A percentile compares a stretch with the other conserved stretches of the same genome.
These are phyloP conservation scores for Scutellaria galericulata DNA, from an alignment of 257 asterid species.

Conservation along the genomic window DNA sequence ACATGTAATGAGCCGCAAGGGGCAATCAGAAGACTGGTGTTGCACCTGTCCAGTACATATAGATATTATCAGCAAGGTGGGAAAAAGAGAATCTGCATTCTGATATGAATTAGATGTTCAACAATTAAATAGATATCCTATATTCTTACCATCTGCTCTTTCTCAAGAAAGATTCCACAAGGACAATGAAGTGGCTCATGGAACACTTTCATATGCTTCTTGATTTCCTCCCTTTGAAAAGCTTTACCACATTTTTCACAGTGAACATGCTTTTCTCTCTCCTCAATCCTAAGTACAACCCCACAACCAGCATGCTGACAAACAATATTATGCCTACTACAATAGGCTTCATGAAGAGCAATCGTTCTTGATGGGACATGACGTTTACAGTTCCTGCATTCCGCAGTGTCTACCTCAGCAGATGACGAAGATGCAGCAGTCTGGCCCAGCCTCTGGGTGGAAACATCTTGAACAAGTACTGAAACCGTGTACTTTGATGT, in stretches of 20 bases:
- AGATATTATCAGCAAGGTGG: conserved; percentile 15
- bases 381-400: conserved; percentile 82
- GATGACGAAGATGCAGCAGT: conserved; percentile 49
- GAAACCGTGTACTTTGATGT: conserved; percentile 61
- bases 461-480: conserved; percentile 52
- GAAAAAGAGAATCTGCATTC: not conserved
- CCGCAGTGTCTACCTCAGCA: conserved; percentile 62
- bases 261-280: conserved; percentile 76
- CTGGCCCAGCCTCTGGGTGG: conserved; percentile 61
- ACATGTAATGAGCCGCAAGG: conserved; percentile 79
- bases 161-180: conserved; percentile 86
- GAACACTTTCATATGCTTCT: conserved; percentile 91
- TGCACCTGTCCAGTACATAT: conserved; percentile 58
- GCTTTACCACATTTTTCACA: conserved; percentile 87
- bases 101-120: not conserved
- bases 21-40: conserved; percentile 81
- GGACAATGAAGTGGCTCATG: conserved; percentile 93
- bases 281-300: conserved; percentile 82
- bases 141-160: conserved; percentile 80
- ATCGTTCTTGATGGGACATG: conserved; percentile 76
- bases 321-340: conserved; percentile 76
- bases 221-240: conserved; percentile 79
- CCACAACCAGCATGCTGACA: conserved; percentile 85
- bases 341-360: conserved; percentile 85
- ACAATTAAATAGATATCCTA: not conserved